Evolutionary conservation across 257 asterid genomes (phyloP), one percentile per base, ranked within the genome.

Genomic region (Solanum commersonii): DNA sequence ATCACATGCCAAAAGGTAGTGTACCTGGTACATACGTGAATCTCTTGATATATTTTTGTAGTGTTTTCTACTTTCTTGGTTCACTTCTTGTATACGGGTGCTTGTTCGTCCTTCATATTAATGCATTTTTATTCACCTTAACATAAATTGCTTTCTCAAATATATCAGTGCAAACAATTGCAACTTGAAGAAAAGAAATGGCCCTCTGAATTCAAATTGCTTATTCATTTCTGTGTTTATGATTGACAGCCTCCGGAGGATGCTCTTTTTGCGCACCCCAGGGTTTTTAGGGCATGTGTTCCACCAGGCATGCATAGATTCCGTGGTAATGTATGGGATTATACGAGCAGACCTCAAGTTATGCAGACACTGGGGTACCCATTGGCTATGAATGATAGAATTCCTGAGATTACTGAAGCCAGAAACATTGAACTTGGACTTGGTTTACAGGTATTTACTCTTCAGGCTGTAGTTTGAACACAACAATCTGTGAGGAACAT

Each of bases 251-350:
- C 96, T 87, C 99, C 99, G 4, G 98, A 96, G 93, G 99, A 95
- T 79, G 96, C 99, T 23, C 97, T 97, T 25, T 97, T 97, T 92
- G 95, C 98, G 37, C 99, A 96, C 79, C 99, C 99, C 0, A 91
- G 99, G 91, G 95, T 97, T 88, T 97, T 96, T 88, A 91, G 99
- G 91, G 99, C 99, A 56, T 97, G 99, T 81, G 99, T 97, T 88
- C 99, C 99, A 87, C 99, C 99, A 84, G 99, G 99, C 27, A 97
- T 97, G 99, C 99, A 97, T 93, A 91, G 99, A 25, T 97, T 97
- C 88, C 97, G 98, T 86, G 99, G 99, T 88, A 97, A 95, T 87
- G 94, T 97, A 88, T 97, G 99, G 99, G 98, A 96, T 88, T 97
- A 94, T 87, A 98, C 95, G 34, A 71, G 98, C 89, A 92, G 94